phyloP scores from a whole-genome alignment of 306 rosid species.

The Abrus pulchellus region DNA sequence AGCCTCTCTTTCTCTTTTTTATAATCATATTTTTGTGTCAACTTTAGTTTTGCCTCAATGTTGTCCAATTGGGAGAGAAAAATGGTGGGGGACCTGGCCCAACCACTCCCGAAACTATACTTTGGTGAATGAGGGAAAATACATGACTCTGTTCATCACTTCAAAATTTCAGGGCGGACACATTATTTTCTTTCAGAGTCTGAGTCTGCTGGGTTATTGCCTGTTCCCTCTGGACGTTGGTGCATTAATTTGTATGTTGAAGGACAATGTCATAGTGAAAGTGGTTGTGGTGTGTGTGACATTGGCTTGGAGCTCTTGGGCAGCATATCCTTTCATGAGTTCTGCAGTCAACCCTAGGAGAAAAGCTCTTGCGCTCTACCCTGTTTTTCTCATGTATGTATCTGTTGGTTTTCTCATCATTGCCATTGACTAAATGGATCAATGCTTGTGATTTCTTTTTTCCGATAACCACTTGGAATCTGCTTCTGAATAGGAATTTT shows the following conservation, averaged over 20 bases:
- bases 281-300: conserved; percentile 86
- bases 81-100: neutral
- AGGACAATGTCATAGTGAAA: conserved; percentile 85
- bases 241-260: conserved; percentile 90
- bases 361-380: conserved; percentile 98
- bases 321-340: conserved; percentile 99
- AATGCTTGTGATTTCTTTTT: conserved; percentile 40
- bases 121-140: conserved; percentile 14
- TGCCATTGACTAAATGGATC: conserved; percentile 82
- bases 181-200: conserved; percentile 96
- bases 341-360: conserved; percentile 98
- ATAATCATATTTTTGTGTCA: conserved; percentile 18
- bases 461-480: conserved; percentile 44
- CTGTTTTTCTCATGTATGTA: conserved; percentile 98
- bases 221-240: conserved; percentile 93
- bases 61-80: conserved; percentile 8
- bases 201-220: conserved; percentile 97
- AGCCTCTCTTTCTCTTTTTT: conserved; percentile 40
- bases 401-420: conserved; percentile 98
- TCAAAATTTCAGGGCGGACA: conserved; percentile 85
- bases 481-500: conserved; percentile 65
- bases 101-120: neutral
- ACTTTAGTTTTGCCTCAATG: neutral
- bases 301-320: conserved; percentile 98
- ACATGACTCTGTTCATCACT: conserved; percentile 36